Base-by-base conservation (phyloP, 768 basidiomycete genomes). In the Gelatoporia subvermispora region DNA sequence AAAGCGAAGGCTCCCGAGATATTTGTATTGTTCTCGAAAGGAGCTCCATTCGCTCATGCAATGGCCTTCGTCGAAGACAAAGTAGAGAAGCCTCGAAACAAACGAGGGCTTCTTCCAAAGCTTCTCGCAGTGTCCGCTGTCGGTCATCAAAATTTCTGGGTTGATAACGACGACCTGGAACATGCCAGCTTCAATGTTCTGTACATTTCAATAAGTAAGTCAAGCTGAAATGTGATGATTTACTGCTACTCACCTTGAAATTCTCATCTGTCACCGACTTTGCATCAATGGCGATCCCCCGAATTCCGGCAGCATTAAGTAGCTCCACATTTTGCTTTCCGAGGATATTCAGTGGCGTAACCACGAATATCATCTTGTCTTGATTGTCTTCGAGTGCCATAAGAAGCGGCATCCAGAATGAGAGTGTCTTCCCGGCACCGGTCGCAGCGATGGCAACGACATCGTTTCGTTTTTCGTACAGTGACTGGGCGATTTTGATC, bases 21-120 rank as follows among this genome's bases (percentile, higher is more conserved):
- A 44, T n/a, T 34, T 39, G 47, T 72, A 75, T n/a, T 69, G 65
- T 3, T 56, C 57, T 0, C 68, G 55, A 50, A 75, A 74, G 3
- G 35, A 41, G 10, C 62, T 63, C 72, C 72, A 73, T 39, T 63
- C 55, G n/a, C 59, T 68, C 17, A 71, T 60, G 44, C 71, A 72
- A 40, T 75, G 72, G 0, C 57, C 71, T 52, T 75, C 69, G 45
- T 75, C 72, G 25, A 70, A 60, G 7, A 63, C 59, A 13, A 70
- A 47, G 50, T 58, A 57, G 10, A 71, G 50, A 4, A 66, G 44
- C 4, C 46, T 40, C 8, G 48, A 39, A 1, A 51, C 53, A 44
- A 68, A 68, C 5, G 21, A 21, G 1, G 40, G 17, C 16, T 54
- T 52, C 35, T 63, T 56, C 57, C 51, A 61, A 2, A 67, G 47